Evolutionary conservation across 257 asterid genomes (phyloP), one percentile per base, ranked within the genome.

Genomic region (Rubia yunnanensis): DNA sequence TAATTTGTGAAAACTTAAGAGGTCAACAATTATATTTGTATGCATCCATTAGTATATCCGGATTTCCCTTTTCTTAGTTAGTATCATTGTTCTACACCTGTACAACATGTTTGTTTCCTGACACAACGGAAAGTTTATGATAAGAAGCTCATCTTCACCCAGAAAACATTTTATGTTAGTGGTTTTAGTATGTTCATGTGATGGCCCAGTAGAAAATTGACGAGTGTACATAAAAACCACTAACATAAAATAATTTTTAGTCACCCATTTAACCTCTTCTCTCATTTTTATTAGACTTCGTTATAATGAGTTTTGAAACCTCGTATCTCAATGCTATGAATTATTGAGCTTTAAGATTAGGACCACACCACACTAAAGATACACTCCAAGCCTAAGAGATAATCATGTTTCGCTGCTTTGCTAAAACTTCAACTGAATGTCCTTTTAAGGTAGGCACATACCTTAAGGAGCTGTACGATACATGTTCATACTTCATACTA

Each of bases 1-100:
- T 82, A 78, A 61, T 27, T 35, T 5, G 20, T 59, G 26, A 18
- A 39, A 44, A 20, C 27, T 39, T 36, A 17, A 36, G n/a, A 32
- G 35, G 20, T 20, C 15, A 27, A 26, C 24, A 14, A 15, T 44
- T 20, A 39, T 39, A 39, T 39, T 39, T 39, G 18, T 39, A 39
- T 39, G 48, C 18, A 39, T 13, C 5, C 18, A 17, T 39, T 39
- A 39, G 48, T 17, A 39, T n/a, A n/a, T n/a, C n/a, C n/a, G n/a
- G n/a, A n/a, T 39, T 39, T 10, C 48, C 5, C 0, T 10, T 11
- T 11, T 39, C 48, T 39, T 39, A 39, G 3, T 8, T 10, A 28
- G 0, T 17, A 27, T 26, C 2, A 30, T 41, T 17, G 14, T 27
- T 15, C 38, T 18, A 27, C 41, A 41, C 31, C 34, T 15, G 41